A percentile compares a stretch with the other conserved stretches of the same genome.
phyloP scores from a whole-genome alignment of 345 rosid species.

The Lumnitzera racemosa region DNA sequence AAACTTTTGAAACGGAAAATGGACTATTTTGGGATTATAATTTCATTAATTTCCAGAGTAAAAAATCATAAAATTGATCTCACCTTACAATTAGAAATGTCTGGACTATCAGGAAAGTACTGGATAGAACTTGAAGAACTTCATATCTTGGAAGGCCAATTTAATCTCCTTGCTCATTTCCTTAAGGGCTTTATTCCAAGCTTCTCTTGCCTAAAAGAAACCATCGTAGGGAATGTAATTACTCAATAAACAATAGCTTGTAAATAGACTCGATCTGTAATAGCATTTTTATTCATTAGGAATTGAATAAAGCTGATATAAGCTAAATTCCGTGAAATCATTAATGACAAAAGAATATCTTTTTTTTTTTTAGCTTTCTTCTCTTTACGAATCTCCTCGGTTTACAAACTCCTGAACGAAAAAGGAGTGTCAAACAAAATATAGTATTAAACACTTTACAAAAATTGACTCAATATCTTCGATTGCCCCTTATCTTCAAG shows the following conservation, averaged over 20 bases:
- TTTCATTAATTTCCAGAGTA: neutral
- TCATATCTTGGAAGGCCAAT: constrained; percentile 58
- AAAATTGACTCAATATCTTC: neutral
- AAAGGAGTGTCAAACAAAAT: neutral
- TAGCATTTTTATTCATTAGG: too few species aligned
- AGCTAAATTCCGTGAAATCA: neutral
- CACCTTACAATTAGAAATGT: constrained; percentile 70
- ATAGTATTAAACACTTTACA: neutral
- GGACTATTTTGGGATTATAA: too few species aligned
- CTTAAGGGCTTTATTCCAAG: constrained; percentile 65
- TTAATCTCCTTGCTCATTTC: constrained; percentile 77
- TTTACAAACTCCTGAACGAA: constrained; percentile 59
- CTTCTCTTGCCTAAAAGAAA: constrained; percentile 64
- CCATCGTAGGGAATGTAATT: constrained; percentile 6
- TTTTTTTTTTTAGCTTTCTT: constrained; percentile 63
- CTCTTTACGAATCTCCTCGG: constrained; percentile 74
- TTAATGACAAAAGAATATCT: constrained; percentile 32
- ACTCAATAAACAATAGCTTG: neutral
- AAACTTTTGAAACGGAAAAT: too few species aligned
- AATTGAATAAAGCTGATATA: too few species aligned
- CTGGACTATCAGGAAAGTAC: constrained; percentile 58
- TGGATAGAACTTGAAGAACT: constrained; percentile 95
- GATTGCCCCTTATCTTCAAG: too few species aligned
- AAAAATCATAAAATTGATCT: neutral
- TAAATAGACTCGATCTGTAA: too few species aligned